These are phyloP conservation scores for Thielaviopsis populi DNA, from an alignment of 2,329 filamentous ascomycete genomes.

Conservation along the genomic window DNA sequence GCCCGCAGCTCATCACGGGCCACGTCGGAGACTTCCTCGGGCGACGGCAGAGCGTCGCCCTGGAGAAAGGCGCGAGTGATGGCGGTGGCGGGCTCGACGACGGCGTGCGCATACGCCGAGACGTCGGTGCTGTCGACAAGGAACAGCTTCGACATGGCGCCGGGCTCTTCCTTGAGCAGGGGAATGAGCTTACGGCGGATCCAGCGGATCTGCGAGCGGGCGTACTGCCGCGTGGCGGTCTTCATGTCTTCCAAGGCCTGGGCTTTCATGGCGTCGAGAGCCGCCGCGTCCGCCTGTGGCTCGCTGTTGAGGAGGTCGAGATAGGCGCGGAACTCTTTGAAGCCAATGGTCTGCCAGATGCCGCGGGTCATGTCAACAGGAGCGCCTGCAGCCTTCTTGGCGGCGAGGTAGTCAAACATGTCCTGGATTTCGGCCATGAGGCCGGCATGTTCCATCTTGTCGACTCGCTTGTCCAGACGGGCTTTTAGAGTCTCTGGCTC, in stretches of 20 bases:
- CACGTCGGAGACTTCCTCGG: constrained; percentile 33
- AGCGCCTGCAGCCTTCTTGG: constrained; percentile 30
- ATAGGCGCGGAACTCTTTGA: constrained; percentile 75
- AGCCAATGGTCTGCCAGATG: constrained; percentile 95
- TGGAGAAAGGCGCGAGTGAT: constrained; percentile 50
- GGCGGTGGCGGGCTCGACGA: constrained; percentile 47
- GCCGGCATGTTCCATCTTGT: constrained; percentile 58
- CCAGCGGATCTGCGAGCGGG: constrained; percentile 72
- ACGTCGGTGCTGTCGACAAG: constrained; percentile 67
- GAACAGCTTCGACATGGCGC: constrained; percentile 47
- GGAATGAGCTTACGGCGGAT: constrained; percentile 70
- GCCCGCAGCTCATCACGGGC: constrained; percentile 37
- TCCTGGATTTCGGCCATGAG: constrained; percentile 35
- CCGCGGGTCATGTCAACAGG: constrained; percentile 59
- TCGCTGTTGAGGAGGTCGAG: constrained; percentile 32
- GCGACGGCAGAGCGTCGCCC: constrained; percentile 37
- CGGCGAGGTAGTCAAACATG: constrained; percentile 28
- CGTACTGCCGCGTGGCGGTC: constrained; percentile 73
- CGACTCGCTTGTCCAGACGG: constrained; percentile 62
- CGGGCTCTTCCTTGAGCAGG: constrained; percentile 41
- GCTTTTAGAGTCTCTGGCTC: constrained; percentile 50
- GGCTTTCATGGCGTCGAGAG: constrained; percentile 40
- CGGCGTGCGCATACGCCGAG: constrained; percentile 43
- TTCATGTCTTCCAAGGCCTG: constrained; percentile 61
- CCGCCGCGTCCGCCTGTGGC: constrained; percentile 17